Percentiles rank a stretch among this genome's conserved stretches.
Evolutionary conservation across 306 rosid genomes (phyloP).

Genomic region (Vicia faba): DNA sequence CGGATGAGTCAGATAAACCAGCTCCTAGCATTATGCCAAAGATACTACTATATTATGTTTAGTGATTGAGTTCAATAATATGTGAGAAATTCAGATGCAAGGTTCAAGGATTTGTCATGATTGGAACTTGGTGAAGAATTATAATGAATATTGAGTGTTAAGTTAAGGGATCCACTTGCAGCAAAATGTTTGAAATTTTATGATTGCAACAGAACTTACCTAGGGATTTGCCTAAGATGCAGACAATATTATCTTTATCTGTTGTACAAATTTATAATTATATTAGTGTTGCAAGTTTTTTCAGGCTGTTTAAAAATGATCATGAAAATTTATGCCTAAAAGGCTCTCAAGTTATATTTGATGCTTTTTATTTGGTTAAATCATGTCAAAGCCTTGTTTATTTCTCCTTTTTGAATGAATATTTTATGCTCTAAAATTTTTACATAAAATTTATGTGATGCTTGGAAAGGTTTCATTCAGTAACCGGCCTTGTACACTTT

Average conservation of each 20-base stretch:
- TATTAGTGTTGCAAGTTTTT: conserved; percentile 14
- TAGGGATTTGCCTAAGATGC: conserved; percentile 31
- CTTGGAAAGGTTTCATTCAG: conserved; percentile 11
- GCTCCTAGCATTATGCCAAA: conserved; percentile 33
- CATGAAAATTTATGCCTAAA: neutral
- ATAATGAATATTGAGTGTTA: conserved; percentile 34
- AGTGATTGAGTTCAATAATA: conserved; percentile 38
- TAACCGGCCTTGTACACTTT: conserved; percentile 27
- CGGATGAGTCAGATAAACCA: conserved; percentile 38
- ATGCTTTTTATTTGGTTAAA: conserved; percentile 21
- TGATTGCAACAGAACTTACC: conserved; percentile 37
- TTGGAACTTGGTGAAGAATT: conserved; percentile 39
- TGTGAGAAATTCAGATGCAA: conserved; percentile 37
- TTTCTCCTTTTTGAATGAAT: conserved; percentile 10
- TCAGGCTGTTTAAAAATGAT: conserved; percentile 30
- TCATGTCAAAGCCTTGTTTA: neutral
- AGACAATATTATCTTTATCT: conserved; percentile 42
- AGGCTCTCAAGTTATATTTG: conserved; percentile 10
- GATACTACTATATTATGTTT: conserved; percentile 38
- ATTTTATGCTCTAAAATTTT: neutral
- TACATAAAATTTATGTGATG: neutral
- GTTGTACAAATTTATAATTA: conserved; percentile 35
- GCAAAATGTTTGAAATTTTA: conserved; percentile 35
- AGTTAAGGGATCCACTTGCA: conserved; percentile 33
- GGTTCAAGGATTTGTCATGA: conserved; percentile 33